phyloP scores from a whole-genome alignment of 805 yeast genomes.

The Myxozyma lipomycoides region DNA sequence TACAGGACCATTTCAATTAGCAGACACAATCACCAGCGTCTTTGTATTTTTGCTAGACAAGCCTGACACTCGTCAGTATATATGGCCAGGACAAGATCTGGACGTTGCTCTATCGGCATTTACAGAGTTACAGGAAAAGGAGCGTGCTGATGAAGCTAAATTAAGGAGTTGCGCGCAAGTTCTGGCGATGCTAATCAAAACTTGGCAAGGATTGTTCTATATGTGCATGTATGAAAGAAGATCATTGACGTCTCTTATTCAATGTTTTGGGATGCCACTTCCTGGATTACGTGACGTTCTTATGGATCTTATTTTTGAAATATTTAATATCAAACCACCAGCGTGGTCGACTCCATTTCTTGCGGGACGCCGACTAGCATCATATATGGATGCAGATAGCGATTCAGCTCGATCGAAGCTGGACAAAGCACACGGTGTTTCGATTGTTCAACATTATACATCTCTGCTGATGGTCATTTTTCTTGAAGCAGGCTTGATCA shows the following conservation, averaged over 20 bases:
- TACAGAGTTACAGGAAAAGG: slow-evolving; percentile 54
- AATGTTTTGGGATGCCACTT: slow-evolving; percentile 59
- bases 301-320: slow-evolving; percentile 66
- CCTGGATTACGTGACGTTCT: slow-evolving; percentile 51
- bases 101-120: slow-evolving; percentile 62
- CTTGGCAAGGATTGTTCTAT: slow-evolving; percentile 67
- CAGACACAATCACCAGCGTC: slow-evolving; percentile 45
- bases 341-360: slow-evolving; percentile 47
- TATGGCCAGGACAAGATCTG: slow-evolving; percentile 61
- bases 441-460: slow-evolving; percentile 54
- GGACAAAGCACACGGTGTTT: neutral
- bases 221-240: slow-evolving; percentile 55
- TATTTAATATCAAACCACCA: slow-evolving; percentile 56
- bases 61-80: slow-evolving; percentile 49
- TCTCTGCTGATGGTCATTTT: slow-evolving; percentile 57
- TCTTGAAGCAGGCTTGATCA: slow-evolving; percentile 36
- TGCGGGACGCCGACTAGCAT: slow-evolving; percentile 33
- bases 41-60: slow-evolving; percentile 55
- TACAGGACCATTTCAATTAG: slow-evolving; percentile 52
- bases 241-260: slow-evolving; percentile 54
- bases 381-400: neutral
- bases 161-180: slow-evolving; percentile 59
- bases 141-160: slow-evolving; percentile 49
- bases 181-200: slow-evolving; percentile 57
- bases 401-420: no score